Evolutionary conservation across 768 basidiomycete species (phyloP).

Genomic region (Saitozyma podzolica): DNA sequence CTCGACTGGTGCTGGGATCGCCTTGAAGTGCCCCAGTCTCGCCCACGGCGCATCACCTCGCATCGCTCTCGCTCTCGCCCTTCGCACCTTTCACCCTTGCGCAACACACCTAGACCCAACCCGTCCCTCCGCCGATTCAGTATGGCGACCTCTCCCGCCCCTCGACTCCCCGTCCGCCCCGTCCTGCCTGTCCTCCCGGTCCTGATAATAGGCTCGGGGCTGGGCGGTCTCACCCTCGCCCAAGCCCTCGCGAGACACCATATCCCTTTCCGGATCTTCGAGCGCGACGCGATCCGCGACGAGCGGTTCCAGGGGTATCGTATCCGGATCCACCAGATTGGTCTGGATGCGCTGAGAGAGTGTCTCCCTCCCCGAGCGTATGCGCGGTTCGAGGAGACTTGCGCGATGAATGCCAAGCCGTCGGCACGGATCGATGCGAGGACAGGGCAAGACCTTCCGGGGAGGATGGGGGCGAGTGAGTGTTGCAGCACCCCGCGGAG

Average conservation of each 20-base stretch:
- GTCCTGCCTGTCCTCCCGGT: conserved; percentile 4
- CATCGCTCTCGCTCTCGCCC: no score
- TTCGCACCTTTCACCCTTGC: no score
- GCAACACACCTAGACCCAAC: no score
- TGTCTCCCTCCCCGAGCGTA: conserved; percentile 5
- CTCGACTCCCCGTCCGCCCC: no score
- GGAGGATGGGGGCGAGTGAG: not conserved
- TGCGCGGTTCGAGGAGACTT: conserved; percentile 14
- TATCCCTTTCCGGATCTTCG: conserved; percentile 21
- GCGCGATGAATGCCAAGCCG: conserved; percentile 3
- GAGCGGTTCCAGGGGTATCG: conserved; percentile 21
- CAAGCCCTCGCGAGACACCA: conserved; percentile 14
- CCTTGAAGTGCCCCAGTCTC: no score
- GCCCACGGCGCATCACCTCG: no score
- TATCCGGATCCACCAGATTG: conserved; percentile 13
- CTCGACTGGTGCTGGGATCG: no score
- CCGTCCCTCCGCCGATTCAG: no score
- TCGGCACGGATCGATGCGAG: conserved; percentile 12
- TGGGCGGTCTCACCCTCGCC: conserved; percentile 22
- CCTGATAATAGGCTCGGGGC: conserved; percentile 23
- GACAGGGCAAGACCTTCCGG: conserved; percentile 4
- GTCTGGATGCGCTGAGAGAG: conserved; percentile 1
- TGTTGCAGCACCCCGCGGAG: no score
- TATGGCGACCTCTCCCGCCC: no score
- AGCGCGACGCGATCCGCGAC: conserved; percentile 10